A percentile compares a stretch with the other conserved stretches of the same genome.
These are phyloP conservation scores for Aphanomyces invadans DNA, from an alignment of 352 stramenopile genomes.

Conservation along the genomic window DNA sequence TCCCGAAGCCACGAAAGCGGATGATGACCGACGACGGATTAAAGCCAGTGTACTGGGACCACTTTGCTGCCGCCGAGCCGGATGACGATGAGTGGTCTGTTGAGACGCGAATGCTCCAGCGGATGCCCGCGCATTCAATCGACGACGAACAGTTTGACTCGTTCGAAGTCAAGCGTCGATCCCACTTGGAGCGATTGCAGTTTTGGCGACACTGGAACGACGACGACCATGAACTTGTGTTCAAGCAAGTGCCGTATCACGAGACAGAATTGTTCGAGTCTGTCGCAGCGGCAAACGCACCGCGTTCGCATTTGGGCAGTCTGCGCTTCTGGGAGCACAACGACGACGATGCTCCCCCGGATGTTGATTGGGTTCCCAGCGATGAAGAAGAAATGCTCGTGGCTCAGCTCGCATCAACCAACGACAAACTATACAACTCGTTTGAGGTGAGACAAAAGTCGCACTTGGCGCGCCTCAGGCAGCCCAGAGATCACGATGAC, in stretches of 20 bases:
- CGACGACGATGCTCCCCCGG: too few relatives aligned
- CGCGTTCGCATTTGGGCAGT: not conserved
- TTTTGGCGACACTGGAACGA: not conserved
- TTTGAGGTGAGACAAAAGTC: not conserved
- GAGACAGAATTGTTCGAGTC: not conserved
- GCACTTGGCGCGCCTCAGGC: not conserved
- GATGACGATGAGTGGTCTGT: slow-evolving; percentile 5
- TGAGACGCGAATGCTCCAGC: not conserved
- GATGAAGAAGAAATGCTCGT: too few relatives aligned
- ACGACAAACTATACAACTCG: not conserved
- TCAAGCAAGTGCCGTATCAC: not conserved
- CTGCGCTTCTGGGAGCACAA: not conserved
- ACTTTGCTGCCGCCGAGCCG: not conserved
- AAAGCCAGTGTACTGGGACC: slow-evolving; percentile 1
- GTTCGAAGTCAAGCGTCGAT: not conserved
- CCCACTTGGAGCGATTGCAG: not conserved
- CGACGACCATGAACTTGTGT: not conserved
- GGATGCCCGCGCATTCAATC: not conserved
- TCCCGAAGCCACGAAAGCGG: not conserved
- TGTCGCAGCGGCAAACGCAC: not conserved
- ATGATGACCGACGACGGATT: not conserved
- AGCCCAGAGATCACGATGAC: not conserved
- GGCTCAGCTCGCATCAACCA: too few relatives aligned
- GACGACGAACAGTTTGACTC: slow-evolving; percentile 3
- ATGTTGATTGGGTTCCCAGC: not conserved